These are phyloP conservation scores for Mediolabrus comicus DNA, from an alignment of 108 stramenopile genomes.

Conservation along the genomic window DNA sequence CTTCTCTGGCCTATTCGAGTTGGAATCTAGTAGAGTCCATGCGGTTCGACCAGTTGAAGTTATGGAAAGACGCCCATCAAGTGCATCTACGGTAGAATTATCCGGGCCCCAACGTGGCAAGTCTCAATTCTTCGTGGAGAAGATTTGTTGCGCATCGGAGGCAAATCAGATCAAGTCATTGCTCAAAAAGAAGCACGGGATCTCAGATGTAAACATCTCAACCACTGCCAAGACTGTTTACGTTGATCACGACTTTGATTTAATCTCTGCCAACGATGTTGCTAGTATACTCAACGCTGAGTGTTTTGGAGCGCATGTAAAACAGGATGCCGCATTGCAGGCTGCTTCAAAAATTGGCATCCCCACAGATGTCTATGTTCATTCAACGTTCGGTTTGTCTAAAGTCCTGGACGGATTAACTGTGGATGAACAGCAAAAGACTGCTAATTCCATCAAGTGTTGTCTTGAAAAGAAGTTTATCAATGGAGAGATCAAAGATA, in stretches of 20 bases:
- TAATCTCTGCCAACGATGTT: constrained; percentile 45
- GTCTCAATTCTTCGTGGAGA: constrained; percentile 48
- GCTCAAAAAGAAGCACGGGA: constrained; percentile 39
- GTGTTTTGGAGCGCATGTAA: constrained; percentile 46
- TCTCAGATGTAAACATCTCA: constrained; percentile 47
- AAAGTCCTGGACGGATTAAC: constrained; percentile 30
- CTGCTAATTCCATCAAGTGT: constrained; percentile 21
- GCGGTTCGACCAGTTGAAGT: constrained; percentile 17
- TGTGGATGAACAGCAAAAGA: constrained; percentile 21
- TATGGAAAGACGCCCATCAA: not conserved
- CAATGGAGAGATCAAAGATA: constrained; percentile 9
- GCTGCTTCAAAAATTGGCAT: constrained; percentile 19
- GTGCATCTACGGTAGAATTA: constrained; percentile 3
- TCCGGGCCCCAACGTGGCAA: constrained; percentile 17
- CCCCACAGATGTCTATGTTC: constrained; percentile 13
- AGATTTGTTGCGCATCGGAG: constrained; percentile 66
- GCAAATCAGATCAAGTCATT: constrained; percentile 42
- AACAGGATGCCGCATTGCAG: constrained; percentile 38
- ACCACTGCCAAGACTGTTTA: constrained; percentile 54
- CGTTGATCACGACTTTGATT: constrained; percentile 54
- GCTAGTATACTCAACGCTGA: constrained; percentile 41
- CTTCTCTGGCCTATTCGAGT: constrained; percentile 30
- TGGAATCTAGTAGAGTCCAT: constrained; percentile 36
- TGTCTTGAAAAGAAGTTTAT: not conserved
- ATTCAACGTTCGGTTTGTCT: constrained; percentile 31